These are phyloP conservation scores for Phytophthora citricola DNA, from an alignment of 352 stramenopile species.

Conservation along the genomic window DNA sequence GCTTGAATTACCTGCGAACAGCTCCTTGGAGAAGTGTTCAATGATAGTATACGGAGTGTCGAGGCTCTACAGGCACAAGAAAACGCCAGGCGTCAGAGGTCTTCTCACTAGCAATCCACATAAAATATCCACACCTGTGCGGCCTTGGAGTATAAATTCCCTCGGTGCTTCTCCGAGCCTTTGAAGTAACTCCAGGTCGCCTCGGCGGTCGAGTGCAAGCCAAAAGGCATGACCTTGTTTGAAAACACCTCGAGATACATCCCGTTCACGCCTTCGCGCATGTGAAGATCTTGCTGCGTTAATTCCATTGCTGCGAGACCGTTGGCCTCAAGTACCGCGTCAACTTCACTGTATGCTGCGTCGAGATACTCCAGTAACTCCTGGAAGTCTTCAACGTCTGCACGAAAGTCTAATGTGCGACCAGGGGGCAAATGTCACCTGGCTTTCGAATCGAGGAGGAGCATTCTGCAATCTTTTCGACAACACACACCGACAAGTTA, in stretches of 20 bases:
- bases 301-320: constrained; percentile 31
- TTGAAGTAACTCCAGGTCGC: constrained; percentile 47
- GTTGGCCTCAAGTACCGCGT: constrained; percentile 34
- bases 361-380: constrained; percentile 31
- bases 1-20: constrained; percentile 34
- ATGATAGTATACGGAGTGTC: constrained; percentile 42
- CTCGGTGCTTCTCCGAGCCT: constrained; percentile 41
- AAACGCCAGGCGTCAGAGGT: constrained; percentile 1
- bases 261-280: constrained; percentile 28
- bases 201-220: constrained; percentile 27
- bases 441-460: constrained; percentile 8
- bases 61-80: constrained; percentile 13
- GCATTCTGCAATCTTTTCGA: constrained; percentile 18
- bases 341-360: constrained; percentile 27
- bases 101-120: constrained; percentile 1
- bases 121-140: constrained; percentile 15
- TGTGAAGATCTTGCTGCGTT: constrained; percentile 35
- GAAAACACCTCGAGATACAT: constrained; percentile 44
- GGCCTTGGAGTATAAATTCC: constrained; percentile 38
- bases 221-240: constrained; percentile 40
- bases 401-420: constrained; percentile 18
- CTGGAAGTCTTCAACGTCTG: constrained; percentile 24
- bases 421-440: constrained; percentile 10
- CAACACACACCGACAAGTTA: neutral
- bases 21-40: constrained; percentile 40